Percentiles rank a stretch among this genome's conserved stretches.
Evolutionary conservation across 139 green algal genomes (phyloP).

Genomic region (Chlamydomonas schloesseri): DNA sequence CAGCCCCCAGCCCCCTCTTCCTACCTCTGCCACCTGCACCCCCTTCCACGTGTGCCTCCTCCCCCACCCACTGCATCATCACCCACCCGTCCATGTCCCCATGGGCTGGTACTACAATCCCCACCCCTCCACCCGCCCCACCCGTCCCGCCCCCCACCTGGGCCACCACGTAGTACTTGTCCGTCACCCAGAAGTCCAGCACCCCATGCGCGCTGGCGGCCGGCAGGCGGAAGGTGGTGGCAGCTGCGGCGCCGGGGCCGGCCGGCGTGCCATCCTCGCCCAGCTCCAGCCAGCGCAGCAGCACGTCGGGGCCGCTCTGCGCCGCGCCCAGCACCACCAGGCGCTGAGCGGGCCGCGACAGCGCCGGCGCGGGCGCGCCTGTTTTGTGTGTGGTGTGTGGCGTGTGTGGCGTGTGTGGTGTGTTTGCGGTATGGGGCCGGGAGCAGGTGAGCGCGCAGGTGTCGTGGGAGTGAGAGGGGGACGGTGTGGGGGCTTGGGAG

Average conservation of each 20-base stretch:
- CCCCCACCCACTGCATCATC: too few species aligned
- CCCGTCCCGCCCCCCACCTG: not conserved
- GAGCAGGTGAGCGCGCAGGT: too few species aligned
- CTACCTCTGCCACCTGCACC: too few species aligned
- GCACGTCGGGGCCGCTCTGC: conserved; percentile 27
- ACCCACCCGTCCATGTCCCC: too few species aligned
- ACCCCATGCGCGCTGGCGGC: not conserved
- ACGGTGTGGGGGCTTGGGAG: too few species aligned
- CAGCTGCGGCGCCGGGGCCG: not conserved
- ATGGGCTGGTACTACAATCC: too few species aligned
- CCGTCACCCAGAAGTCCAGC: conserved; percentile 34
- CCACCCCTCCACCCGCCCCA: not conserved
- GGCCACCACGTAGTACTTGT: conserved; percentile 29
- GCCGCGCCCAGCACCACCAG: conserved; percentile 17
- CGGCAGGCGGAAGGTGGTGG: conserved; percentile 27
- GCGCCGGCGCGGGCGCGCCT: not conserved
- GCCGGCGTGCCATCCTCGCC: not conserved
- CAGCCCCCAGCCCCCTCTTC: too few species aligned
- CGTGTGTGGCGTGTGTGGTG: too few species aligned
- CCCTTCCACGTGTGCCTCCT: too few species aligned
- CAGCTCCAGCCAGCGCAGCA: conserved; percentile 38
- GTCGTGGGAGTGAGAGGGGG: too few species aligned
- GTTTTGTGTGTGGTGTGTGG: too few species aligned
- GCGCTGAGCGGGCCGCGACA: not conserved
- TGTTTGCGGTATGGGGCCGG: too few species aligned